Base-by-base conservation (phyloP, 208 protist species). In the Wallacemonas sp. region DNA sequence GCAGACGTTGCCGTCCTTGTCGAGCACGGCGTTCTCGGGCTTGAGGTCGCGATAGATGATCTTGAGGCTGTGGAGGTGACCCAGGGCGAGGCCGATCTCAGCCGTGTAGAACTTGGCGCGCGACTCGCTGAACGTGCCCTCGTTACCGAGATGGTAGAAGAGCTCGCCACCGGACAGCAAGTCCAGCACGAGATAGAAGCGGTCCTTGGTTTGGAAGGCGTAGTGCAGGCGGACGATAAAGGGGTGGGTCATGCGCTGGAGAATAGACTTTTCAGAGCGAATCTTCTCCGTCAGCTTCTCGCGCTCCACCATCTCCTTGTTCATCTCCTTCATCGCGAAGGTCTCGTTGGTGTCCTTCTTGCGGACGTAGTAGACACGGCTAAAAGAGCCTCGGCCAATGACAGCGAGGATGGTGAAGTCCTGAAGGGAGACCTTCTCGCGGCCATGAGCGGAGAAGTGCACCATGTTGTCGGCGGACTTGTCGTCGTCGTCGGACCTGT, bases 181-280 rank as follows among this genome's bases (percentile, higher is more conserved):
- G 63, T 98, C 95, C 16, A 98, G 72, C 5, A 98, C 83, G 54
- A 98, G 68, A 68, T 98, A 98, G 23, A 98, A 69, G 58, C 83
- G 83, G 23, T 86, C 83, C 33, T 85, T 74, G 21, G 92, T 98
- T 73, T 99, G 96, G 70, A 99, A 99, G 14, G 97, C 91, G 72
- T 96, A 98, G 67, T 98, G 89, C n/a, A 99, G 85, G 47, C 74
- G 83, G 1, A 99, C 94, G 54, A 99, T 92, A 66, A 97, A 98
- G 26, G 96, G 95, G 73, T 98, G 95, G 36, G 90, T 82, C 44
- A 98, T 95, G 12, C 73, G 81, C 61, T 94, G 72, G n/a, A 98
- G 65, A 68, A 98, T 98, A 36, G 78, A 77, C 49, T 94, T 94
- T 73, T 98, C 95, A 34, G 82, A 80, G 34, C 80, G 78, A 34